phyloP scores from a whole-genome alignment of 2,329 filamentous ascomycete species.

The Scorias spongiosa region DNA sequence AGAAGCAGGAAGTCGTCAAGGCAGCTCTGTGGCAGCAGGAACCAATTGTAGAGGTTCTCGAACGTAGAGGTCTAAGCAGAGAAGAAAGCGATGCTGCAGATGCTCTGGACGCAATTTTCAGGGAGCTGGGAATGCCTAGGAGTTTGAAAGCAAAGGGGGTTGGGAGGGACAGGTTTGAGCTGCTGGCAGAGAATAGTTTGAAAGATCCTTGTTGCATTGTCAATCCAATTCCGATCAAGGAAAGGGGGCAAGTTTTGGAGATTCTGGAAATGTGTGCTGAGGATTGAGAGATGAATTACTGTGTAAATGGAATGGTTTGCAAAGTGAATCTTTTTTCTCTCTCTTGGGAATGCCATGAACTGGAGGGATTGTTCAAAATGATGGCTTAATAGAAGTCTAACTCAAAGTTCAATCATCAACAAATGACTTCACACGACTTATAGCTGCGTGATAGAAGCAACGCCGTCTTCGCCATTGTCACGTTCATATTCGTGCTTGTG shows the following conservation, averaged over 20 bases:
- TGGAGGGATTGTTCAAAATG: too few relatives aligned
- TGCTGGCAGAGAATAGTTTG: conserved; percentile 35
- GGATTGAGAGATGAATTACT: neutral
- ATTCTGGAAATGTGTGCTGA: conserved; percentile 29
- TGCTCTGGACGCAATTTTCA: conserved; percentile 36
- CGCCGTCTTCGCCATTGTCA: too few relatives aligned
- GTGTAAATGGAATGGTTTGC: neutral
- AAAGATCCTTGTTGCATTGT: conserved; percentile 35
- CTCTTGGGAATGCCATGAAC: too few relatives aligned
- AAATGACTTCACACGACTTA: too few relatives aligned
- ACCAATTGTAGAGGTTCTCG: conserved; percentile 24
- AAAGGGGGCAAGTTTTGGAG: conserved; percentile 35
- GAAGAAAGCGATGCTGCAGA: conserved; percentile 33
- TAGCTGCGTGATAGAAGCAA: too few relatives aligned
- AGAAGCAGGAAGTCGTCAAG: conserved; percentile 27
- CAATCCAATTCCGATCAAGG: conserved; percentile 34
- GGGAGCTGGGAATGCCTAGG: conserved; percentile 38
- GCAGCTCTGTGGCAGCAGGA: conserved; percentile 26
- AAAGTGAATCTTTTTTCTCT: neutral
- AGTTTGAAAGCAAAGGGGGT: conserved; percentile 38
- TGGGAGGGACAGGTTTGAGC: conserved; percentile 31
- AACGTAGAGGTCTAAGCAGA: conserved; percentile 9
- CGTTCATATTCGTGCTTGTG: too few relatives aligned
- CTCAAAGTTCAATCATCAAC: too few relatives aligned
- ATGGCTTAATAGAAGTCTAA: too few relatives aligned